A percentile compares a stretch with the other conserved stretches of the same genome.
Evolutionary conservation across 768 basidiomycete genomes (phyloP).

Genomic region (Lactifluus subvellereus): DNA sequence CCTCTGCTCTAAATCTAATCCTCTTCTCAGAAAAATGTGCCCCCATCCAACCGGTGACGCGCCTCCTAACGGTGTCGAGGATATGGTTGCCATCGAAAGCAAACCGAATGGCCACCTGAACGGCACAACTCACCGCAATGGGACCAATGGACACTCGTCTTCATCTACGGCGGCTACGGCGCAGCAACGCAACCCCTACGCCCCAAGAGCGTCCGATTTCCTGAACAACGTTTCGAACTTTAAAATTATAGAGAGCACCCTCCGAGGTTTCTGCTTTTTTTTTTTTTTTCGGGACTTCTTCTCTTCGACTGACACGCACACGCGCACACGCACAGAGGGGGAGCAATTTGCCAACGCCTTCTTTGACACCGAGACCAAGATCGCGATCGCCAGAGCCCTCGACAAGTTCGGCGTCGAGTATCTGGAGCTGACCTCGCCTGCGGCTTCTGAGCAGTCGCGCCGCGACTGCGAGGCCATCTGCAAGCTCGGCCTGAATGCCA

Average conservation of each 20-base stretch:
- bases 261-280: constrained; percentile 61
- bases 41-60: constrained; percentile 50
- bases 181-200: constrained; percentile 69
- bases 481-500: constrained; percentile 93
- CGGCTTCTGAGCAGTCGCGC: constrained; percentile 92
- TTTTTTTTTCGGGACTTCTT: constrained; percentile 16
- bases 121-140: constrained; percentile 31
- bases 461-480: constrained; percentile 96
- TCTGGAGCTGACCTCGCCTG: constrained; percentile 97
- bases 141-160: constrained; percentile 28
- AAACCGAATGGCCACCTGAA: constrained; percentile 30
- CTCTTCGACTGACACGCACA: background rate
- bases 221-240: constrained; percentile 90
- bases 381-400: constrained; percentile 95
- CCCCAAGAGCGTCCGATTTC: constrained; percentile 87
- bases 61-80: constrained; percentile 39
- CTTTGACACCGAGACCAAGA: constrained; percentile 99
- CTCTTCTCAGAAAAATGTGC: constrained; percentile 45
- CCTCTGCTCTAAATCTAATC: background rate
- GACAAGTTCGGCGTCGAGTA: constrained; percentile 99
- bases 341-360: constrained; percentile 99
- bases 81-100: constrained; percentile 72
- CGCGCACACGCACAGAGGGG: constrained; percentile 67
- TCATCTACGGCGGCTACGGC: constrained; percentile 25
- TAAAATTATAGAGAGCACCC: constrained; percentile 95